Evolutionary conservation across 306 rosid species (phyloP).

Genomic region (Vigna trinervia): DNA sequence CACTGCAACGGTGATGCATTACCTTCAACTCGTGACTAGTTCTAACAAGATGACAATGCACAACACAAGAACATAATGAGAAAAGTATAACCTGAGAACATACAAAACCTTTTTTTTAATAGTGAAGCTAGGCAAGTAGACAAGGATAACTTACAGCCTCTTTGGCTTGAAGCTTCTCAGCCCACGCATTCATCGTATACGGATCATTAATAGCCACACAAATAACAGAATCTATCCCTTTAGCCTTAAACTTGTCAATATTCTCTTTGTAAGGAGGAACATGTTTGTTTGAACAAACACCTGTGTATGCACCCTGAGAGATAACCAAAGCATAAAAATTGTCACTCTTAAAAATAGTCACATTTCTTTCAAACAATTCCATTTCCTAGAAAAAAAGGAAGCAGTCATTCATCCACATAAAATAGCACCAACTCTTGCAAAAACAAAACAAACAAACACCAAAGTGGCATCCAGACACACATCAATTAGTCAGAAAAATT

Average conservation of each 20-base stretch:
- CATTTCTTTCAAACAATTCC: slow-evolving; percentile 28
- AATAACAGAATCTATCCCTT: slow-evolving; percentile 80
- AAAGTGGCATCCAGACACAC: not conserved
- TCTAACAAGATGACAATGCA: slow-evolving; percentile 28
- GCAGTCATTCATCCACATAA: not conserved
- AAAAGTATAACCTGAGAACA: not conserved
- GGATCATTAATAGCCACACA: slow-evolving; percentile 95
- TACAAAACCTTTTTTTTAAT: slow-evolving; percentile 12
- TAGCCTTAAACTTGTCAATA: slow-evolving; percentile 75
- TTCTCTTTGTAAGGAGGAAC: slow-evolving; percentile 87
- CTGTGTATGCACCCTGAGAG: slow-evolving; percentile 91
- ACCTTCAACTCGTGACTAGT: not conserved
- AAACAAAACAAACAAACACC: slow-evolving; percentile 20
- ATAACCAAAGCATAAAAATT: slow-evolving; percentile 20
- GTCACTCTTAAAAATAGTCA: not conserved
- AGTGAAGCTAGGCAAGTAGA: slow-evolving; percentile 4
- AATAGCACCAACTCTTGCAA: not conserved
- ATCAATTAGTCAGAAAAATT: not conserved
- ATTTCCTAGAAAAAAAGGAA: slow-evolving; percentile 22
- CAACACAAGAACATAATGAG: not conserved
- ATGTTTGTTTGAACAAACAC: slow-evolving; percentile 91
- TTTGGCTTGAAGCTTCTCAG: slow-evolving; percentile 77
- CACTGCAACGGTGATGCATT: not conserved
- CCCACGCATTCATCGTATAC: slow-evolving; percentile 82
- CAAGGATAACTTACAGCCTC: slow-evolving; percentile 69